Conservation (phyloP, 495 filamentous ascomycete genomes). For the Echria macrotheca region DNA sequence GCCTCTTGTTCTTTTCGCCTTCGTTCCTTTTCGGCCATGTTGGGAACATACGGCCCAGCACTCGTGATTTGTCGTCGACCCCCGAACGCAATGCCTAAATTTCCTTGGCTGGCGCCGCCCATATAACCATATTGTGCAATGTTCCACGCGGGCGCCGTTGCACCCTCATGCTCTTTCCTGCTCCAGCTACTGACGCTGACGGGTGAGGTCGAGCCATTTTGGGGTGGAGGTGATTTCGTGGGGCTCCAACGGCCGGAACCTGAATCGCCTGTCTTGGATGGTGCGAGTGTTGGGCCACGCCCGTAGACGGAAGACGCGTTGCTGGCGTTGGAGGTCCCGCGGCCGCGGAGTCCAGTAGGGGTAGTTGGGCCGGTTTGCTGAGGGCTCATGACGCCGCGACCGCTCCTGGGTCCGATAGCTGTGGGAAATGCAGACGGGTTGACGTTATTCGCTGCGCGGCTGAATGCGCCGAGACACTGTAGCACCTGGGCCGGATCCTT, state of each 20-base stretch:
- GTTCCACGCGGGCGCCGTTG: constrained; percentile 91
- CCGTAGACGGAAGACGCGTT: constrained; percentile 52
- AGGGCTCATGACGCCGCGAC: constrained; percentile 60
- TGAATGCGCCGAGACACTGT: constrained; percentile 89
- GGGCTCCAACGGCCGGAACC: constrained; percentile 57
- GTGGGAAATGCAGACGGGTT: constrained; percentile 68
- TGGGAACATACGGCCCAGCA: constrained; percentile 71
- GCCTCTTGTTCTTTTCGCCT: constrained; percentile 46
- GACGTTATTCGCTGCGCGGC: constrained; percentile 72
- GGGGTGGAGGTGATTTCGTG: constrained; percentile 47
- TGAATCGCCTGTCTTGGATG: constrained; percentile 44
- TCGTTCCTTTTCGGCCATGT: constrained; percentile 52
- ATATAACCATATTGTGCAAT: constrained; percentile 98
- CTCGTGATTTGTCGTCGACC: constrained; percentile 88
- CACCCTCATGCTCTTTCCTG: constrained; percentile 71
- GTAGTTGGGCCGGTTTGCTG: constrained; percentile 57
- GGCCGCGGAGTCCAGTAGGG: constrained; percentile 45
- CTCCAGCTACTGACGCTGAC: constrained; percentile 78
- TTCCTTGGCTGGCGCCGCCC: constrained; percentile 95
- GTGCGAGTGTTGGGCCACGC: constrained; percentile 33
- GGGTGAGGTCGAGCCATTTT: constrained; percentile 33
- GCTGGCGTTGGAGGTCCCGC: constrained; percentile 65
- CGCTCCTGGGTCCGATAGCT: constrained; percentile 63
- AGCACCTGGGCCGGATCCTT: constrained; percentile 97
- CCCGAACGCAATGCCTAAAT: constrained; percentile 89